Base-by-base conservation (phyloP, 164 flowering plant genomes). In the Chimonanthus praecox region DNA sequence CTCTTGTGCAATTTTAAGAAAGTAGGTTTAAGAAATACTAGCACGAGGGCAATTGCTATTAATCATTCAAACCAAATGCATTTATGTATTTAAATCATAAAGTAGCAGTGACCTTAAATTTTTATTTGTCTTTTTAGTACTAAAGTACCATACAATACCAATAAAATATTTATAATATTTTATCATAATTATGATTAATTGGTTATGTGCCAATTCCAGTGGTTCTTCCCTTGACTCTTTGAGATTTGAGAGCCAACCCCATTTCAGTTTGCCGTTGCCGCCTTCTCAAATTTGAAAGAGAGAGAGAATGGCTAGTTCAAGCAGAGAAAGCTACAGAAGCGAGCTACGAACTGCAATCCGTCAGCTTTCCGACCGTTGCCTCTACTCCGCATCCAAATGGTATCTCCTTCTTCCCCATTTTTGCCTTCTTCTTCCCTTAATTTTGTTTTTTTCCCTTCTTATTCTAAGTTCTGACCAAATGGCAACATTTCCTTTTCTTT, bases 331-430 rank as follows among this genome's bases (percentile, higher is more conserved):
- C 75, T 90, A 87, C 85, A 78, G 95, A 75, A 78, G 47, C 78
- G 98, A 96, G 81, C 97, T 96, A 69, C 90, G 97, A 18, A 74
- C 85, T 72, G 97, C 97, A 48, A 80, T 94, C 71, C 94, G 87
- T 51, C 99, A 92, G 69, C 98, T 96, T 78, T 82, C 79, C 49
- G 94, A 96, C 73, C 99, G 99, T n/a, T 86, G 99, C 78, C 92
- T 96, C 71, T 88, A 94, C 88, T 85, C 98, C 46, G 98, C 99
- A 51, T 78, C 98, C 76, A 90, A 87, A 90, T 96, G 99, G 99
- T 95, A 78, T 72, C 46, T 45, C 49, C 15, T 16, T 15, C 18
- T 51, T 46, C 71, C 77, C 80, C 15, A 21, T 6, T 5, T 20
- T 20, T n/a, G 33, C 54, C 18, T 48, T 66, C 69, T 58, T n/a